A percentile compares a stretch with the other conserved stretches of the same genome.
Conservation (phyloP, 345 rosid species). For the Microthlaspi erraticum region DNA sequence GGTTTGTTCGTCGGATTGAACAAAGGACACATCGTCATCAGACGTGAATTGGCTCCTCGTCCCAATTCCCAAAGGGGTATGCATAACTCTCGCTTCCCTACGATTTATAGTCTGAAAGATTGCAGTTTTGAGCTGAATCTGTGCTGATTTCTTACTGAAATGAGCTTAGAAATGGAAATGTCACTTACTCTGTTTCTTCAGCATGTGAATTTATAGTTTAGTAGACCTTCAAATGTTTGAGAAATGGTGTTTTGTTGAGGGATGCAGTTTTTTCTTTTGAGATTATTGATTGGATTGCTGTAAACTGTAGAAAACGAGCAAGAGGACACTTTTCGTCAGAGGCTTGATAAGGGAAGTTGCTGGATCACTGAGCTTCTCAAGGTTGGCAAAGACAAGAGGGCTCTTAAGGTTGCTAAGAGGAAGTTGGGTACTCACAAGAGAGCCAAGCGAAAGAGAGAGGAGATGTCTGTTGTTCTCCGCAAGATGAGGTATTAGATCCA, state of each 20-base stretch:
- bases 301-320: slow-evolving; percentile 40
- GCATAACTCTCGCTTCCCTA: slow-evolving; percentile 8
- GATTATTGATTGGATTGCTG: background rate
- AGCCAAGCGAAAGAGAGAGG: slow-evolving; percentile 52
- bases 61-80: slow-evolving; percentile 50
- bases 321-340: slow-evolving; percentile 43
- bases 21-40: slow-evolving; percentile 50
- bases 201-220: background rate
- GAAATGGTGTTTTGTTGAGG: too few species aligned
- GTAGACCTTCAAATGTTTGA: background rate
- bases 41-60: slow-evolving; percentile 46
- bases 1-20: slow-evolving; percentile 48
- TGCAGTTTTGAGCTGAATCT: background rate
- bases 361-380: slow-evolving; percentile 49
- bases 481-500: slow-evolving; percentile 37
- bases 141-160: too few species aligned
- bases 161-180: background rate
- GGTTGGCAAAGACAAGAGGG: slow-evolving; percentile 49
- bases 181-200: too few species aligned
- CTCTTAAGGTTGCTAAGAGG: slow-evolving; percentile 49
- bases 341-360: slow-evolving; percentile 44
- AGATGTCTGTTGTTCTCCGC: slow-evolving; percentile 50
- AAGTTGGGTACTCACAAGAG: slow-evolving; percentile 54
- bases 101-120: background rate
- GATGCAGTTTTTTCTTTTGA: too few species aligned